Base-by-base conservation (phyloP, 179 eudicot genomes). In the Spinacia oleracea region DNA sequence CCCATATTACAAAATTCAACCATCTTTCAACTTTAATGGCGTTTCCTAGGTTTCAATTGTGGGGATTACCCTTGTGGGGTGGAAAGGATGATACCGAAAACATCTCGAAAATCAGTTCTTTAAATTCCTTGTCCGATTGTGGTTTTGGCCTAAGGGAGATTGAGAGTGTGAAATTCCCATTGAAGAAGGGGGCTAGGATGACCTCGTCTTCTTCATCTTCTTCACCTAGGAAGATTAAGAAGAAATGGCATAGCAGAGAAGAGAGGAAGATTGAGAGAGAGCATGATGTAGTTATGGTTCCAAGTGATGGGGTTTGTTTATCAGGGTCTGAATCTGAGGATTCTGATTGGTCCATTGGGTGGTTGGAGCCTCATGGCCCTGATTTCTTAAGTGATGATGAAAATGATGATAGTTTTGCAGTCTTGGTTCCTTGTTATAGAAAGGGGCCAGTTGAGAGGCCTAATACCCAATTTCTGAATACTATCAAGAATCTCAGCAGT, bases 311-410 rank as follows among this genome's bases (percentile, higher is more conserved):
- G 73, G 89, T 90, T 75, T 76, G 91, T 64, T 85, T 93, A 50
- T 93, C 97, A 3, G 97, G 88, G 72, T 93, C 97, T 0, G 96
- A 91, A 80, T 91, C 96, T 56, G 96, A 90, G 72, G 96, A 93
- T 78, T 91, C 97, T 40, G 97, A 93, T 86, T 91, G 97, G 96
- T 91, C 97, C n/a, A 89, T 93, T 69, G 96, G 96, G 81, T 93
- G 97, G 97, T 60, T 90, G 75, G 97, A 93, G 82, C 96, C 96
- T 1, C 96, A 89, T 73, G 92, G 90, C 51, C 87, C 93, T 73
- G 94, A 85, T 84, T 93, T 93, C 85, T 87, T 88, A 86, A 87
- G 89, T 82, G 96, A 91, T 62, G 96, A 91, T 78, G 93, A 87
- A 84, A 88, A 62, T 9, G 96, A 91, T 81, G 89, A 90, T 64